Evolutionary conservation across 2,329 filamentous ascomycete species (phyloP).

Genomic region (Cladosporium sp.): DNA sequence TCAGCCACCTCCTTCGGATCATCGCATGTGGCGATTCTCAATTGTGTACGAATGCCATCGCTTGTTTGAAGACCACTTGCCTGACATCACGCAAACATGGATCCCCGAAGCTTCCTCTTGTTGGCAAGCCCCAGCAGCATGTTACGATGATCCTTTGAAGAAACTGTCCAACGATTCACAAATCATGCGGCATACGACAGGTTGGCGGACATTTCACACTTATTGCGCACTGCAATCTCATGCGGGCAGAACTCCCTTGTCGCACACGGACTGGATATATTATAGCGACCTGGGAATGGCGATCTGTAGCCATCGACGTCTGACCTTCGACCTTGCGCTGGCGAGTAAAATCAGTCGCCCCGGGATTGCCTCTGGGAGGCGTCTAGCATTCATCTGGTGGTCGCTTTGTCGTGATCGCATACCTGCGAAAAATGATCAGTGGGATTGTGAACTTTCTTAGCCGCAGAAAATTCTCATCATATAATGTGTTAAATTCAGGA

Average conservation of each 20-base stretch:
- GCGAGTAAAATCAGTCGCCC: too few relatives aligned
- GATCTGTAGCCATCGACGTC: too few relatives aligned
- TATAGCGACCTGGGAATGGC: background rate
- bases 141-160: background rate
- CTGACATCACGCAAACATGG: background rate
- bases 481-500: too few relatives aligned
- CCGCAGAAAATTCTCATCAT: too few relatives aligned
- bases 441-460: too few relatives aligned
- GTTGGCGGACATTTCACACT: background rate
- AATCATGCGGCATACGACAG: background rate
- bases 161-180: background rate
- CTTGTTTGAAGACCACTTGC: background rate
- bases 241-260: background rate
- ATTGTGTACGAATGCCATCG: background rate
- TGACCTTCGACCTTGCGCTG: too few relatives aligned
- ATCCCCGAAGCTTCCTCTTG: background rate
- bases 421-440: too few relatives aligned
- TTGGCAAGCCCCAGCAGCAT: background rate
- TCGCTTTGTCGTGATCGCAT: too few relatives aligned
- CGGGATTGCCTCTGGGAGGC: too few relatives aligned
- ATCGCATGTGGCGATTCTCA: background rate
- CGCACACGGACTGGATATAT: background rate
- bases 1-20: background rate
- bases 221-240: background rate
- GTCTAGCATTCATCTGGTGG: too few relatives aligned